These are phyloP conservation scores for Monosporascus sp. DNA, from an alignment of 2,329 filamentous ascomycete genomes.

Conservation along the genomic window DNA sequence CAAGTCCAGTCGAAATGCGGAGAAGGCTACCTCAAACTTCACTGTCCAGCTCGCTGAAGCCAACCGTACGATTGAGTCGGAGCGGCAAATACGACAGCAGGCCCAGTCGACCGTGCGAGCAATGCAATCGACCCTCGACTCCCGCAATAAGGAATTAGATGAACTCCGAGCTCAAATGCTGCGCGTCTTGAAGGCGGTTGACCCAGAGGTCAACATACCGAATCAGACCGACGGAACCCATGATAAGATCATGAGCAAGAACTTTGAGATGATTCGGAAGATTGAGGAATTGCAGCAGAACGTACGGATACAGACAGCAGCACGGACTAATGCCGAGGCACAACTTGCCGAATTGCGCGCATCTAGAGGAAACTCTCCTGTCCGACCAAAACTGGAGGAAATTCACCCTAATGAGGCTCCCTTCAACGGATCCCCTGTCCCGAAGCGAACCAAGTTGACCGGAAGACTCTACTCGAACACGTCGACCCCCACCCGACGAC, in stretches of 20 bases:
- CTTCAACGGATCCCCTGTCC: constrained; percentile 68
- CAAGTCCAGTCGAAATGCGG: constrained; percentile 82
- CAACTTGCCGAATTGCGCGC: constrained; percentile 75
- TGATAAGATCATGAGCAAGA: constrained; percentile 66
- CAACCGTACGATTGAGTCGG: constrained; percentile 84
- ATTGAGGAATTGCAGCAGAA: constrained; percentile 86
- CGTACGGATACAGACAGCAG: constrained; percentile 75
- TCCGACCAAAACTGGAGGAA: constrained; percentile 74
- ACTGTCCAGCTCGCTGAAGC: constrained; percentile 82
- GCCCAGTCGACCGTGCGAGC: constrained; percentile 81
- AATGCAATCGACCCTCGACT: constrained; percentile 72
- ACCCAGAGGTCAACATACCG: constrained; percentile 65
- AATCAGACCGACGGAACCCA: constrained; percentile 50
- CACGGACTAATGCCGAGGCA: constrained; percentile 72
- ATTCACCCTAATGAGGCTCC: constrained; percentile 79
- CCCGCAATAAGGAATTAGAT: constrained; percentile 72
- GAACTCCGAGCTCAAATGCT: constrained; percentile 77
- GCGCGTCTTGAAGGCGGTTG: constrained; percentile 77
- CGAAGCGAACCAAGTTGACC: constrained; percentile 50
- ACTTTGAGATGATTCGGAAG: constrained; percentile 79
- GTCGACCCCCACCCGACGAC: constrained; percentile 71
- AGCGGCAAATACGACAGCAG: constrained; percentile 77
- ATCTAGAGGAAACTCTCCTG: constrained; percentile 65
- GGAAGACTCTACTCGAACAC: constrained; percentile 62
- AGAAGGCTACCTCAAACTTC: constrained; percentile 76